Conservation (phyloP, 23 red algal genomes). For the Gracilaria gracilis region DNA sequence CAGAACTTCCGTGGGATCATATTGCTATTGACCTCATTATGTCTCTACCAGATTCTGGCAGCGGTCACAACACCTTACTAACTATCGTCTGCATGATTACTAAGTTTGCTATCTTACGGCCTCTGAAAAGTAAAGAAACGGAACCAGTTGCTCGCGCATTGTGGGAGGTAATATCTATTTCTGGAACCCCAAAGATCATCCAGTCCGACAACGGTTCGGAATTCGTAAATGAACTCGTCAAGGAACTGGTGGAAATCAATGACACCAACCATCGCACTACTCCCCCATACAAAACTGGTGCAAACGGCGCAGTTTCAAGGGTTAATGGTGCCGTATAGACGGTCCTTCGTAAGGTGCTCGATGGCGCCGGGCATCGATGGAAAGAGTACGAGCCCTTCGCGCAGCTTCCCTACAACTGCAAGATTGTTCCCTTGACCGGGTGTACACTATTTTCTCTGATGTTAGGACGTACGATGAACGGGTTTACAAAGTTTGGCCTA, state of each 20-base stretch:
- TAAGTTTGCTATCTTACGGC: slow-evolving; percentile 17
- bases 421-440: neutral
- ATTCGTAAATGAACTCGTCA: slow-evolving; percentile 23
- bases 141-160: neutral
- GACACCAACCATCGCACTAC: slow-evolving; percentile 11
- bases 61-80: neutral
- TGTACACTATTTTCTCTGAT: slow-evolving; percentile 17
- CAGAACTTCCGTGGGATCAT: neutral
- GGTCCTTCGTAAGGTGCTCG: neutral
- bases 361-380: slow-evolving; percentile 24
- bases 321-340: neutral
- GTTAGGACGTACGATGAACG: neutral
- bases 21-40: neutral
- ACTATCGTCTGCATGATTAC: slow-evolving; percentile 9
- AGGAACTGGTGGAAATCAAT: neutral
- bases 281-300: neutral
- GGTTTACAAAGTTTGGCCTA: neutral
- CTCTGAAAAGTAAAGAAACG: neutral
- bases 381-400: slow-evolving; percentile 15
- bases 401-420: slow-evolving; percentile 32
- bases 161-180: slow-evolving; percentile 13
- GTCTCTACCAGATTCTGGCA: neutral
- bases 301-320: neutral
- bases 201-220: slow-evolving; percentile 30
- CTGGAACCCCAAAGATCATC: slow-evolving; percentile 8